Evolutionary conservation across 345 rosid species (phyloP).

Genomic region (Salix koriyanagi): DNA sequence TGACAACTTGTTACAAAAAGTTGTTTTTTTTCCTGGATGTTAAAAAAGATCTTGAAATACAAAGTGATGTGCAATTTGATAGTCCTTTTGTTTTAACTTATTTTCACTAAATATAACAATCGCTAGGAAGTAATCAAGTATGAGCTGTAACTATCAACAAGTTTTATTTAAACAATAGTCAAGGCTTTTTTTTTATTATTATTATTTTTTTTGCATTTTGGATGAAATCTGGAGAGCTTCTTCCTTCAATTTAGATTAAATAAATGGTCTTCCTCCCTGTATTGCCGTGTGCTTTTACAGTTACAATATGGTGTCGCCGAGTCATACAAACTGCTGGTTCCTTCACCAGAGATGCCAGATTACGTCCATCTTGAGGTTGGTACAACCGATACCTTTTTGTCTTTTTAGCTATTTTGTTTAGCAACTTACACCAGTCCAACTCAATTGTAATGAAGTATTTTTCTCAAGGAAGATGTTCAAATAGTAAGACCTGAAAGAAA

Average conservation of each 20-base stretch:
- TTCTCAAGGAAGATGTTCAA: background rate
- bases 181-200: background rate
- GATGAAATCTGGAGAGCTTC: background rate
- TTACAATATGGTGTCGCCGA: constrained; percentile 59
- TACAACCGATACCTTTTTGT: background rate
- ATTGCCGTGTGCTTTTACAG: constrained; percentile 31
- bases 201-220: background rate
- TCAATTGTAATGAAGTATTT: background rate
- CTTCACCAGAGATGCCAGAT: constrained; percentile 38
- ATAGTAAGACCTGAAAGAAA: background rate
- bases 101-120: no score
- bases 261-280: background rate
- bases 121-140: no score
- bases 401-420: background rate
- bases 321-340: constrained; percentile 54
- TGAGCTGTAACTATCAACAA: no score
- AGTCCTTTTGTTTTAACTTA: no score
- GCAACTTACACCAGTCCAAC: background rate
- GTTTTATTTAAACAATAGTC: background rate
- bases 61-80: no score
- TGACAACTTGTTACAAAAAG: no score
- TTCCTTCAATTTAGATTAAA: background rate
- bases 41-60: no score
- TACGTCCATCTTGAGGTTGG: constrained; percentile 56
- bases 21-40: no score